phyloP scores from a whole-genome alignment of 768 basidiomycete genomes.

The Podaxis sp. region DNA sequence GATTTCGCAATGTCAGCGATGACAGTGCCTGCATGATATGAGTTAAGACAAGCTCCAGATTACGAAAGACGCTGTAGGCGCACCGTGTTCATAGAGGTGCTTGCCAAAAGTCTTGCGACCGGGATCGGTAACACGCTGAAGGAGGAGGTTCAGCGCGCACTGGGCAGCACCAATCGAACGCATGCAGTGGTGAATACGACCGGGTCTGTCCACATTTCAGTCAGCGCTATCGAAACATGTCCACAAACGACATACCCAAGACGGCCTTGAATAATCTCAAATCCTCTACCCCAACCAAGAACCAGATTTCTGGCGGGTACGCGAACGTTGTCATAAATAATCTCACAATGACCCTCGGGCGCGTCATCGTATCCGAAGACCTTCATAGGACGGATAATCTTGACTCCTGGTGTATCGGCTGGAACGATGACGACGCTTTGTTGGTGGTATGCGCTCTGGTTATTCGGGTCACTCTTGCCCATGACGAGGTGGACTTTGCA shows the following conservation, averaged over 20 bases:
- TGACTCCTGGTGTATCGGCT: slow-evolving; percentile 81
- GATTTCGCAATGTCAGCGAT: slow-evolving; percentile 89
- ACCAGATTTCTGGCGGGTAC: slow-evolving; percentile 83
- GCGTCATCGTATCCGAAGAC: slow-evolving; percentile 96
- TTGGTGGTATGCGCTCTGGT: slow-evolving; percentile 73
- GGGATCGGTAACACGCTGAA: slow-evolving; percentile 92
- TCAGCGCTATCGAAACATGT: not conserved
- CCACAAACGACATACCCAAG: slow-evolving; percentile 60
- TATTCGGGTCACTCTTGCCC: slow-evolving; percentile 89
- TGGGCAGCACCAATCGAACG: slow-evolving; percentile 90
- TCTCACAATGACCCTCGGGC: slow-evolving; percentile 95
- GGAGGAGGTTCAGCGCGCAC: slow-evolving; percentile 81
- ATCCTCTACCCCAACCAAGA: slow-evolving; percentile 92
- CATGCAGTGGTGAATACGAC: slow-evolving; percentile 99
- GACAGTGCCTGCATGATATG: slow-evolving; percentile 63
- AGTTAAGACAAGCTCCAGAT: not conserved
- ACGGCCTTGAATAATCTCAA: slow-evolving; percentile 97
- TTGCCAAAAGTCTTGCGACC: slow-evolving; percentile 93
- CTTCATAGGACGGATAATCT: slow-evolving; percentile 86
- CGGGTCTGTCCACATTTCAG: slow-evolving; percentile 55
- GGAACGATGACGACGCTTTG: slow-evolving; percentile 98
- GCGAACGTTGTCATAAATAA: slow-evolving; percentile 92
- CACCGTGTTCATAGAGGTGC: slow-evolving; percentile 87
- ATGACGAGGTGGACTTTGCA: slow-evolving; percentile 90
- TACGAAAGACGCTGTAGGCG: slow-evolving; percentile 17